Conservation (phyloP, 164 flowering plant species). For the Stephania japonica region DNA sequence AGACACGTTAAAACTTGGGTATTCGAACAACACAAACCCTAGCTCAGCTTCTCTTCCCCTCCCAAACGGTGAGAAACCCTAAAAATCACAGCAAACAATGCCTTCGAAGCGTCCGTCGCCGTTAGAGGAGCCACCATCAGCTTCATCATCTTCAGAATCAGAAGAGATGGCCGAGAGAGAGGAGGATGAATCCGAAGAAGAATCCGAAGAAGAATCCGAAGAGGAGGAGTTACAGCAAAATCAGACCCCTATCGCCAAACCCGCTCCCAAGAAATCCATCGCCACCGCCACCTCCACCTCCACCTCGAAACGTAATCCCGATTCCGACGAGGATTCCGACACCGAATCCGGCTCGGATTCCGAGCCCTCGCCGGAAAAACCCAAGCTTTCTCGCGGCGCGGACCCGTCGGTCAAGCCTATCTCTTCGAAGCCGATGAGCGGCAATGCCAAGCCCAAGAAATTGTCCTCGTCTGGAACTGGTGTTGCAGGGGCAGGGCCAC, state of each 20-base stretch:
- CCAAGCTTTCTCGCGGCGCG: not conserved
- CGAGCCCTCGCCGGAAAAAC: not conserved
- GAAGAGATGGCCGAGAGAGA: not conserved
- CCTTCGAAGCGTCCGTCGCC: not conserved
- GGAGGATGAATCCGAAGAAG: not conserved
- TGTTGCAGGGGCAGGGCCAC: not conserved
- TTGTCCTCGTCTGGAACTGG: not conserved
- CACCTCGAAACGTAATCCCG: not conserved
- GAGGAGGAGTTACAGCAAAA: not conserved
- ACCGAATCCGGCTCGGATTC: slow-evolving; percentile 7
- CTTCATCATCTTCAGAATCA: slow-evolving; percentile 1
- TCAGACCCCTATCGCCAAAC: not conserved
- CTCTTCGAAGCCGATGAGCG: slow-evolving; percentile 9
- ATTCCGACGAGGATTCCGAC: not conserved
- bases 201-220: not conserved
- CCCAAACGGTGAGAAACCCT: not conserved
- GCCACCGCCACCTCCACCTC: not conserved
- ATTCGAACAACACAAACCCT: not conserved
- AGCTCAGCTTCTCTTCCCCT: not conserved
- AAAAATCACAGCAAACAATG: not conserved
- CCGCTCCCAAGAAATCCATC: not conserved
- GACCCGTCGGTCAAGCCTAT: slow-evolving; percentile 7
- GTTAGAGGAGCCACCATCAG: not conserved
- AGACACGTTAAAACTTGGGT: too few species aligned
- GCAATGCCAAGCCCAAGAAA: slow-evolving; percentile 2